Base-by-base conservation (phyloP, 768 basidiomycete genomes). In the Trametes cinnabarina region DNA sequence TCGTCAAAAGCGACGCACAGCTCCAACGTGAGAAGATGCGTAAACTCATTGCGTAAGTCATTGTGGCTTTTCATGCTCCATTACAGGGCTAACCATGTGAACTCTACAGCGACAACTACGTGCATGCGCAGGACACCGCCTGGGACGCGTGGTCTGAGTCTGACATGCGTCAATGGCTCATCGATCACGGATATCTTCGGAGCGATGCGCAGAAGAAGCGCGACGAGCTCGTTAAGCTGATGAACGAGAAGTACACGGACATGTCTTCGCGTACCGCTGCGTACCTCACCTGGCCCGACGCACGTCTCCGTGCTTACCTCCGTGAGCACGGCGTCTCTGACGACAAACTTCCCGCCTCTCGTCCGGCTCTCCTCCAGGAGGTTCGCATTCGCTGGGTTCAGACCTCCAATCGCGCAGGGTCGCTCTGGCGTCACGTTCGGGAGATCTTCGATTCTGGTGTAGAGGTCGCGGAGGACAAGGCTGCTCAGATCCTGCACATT, bases 271-370 rank as follows among this genome's bases (percentile, higher is more conserved):
- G 75, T 34, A 78, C 80, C 1, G 78, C 85, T 2, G 75, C 83
- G 2, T 97, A 96, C 73, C 76, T 95, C 48, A 80, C 82, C 10
- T 98, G 96, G 96, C 91, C 92, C 12, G 95, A 98, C 67, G 91
- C 94, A 3, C 82, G 95, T 30, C 84, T 98, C 25, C 87, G 94
- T 44, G 93, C 90, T 1, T 97, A 91, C 73, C 81, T 98, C 19
- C 82, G 93, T 42, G 84, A 90, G 66, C 81, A 83, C 62, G 89
- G 88, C 47, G 66, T 96, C 26, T 76, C 80, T 60, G 92, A 95
- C 64, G 78, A 78, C n/a, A 75, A 77, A 47, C 76, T 91, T 40
- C 86, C 88, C 0, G 81, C 78, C 1, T 70, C 66, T 3, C 83
- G 94, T 34, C 84, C 90, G 0, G 86, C 86, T n/a, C 81, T 97